A percentile compares a stretch with the other conserved stretches of the same genome.
Conservation (phyloP, 371 early-diverging fungal genomes). For the Lichtheimia ornata region DNA sequence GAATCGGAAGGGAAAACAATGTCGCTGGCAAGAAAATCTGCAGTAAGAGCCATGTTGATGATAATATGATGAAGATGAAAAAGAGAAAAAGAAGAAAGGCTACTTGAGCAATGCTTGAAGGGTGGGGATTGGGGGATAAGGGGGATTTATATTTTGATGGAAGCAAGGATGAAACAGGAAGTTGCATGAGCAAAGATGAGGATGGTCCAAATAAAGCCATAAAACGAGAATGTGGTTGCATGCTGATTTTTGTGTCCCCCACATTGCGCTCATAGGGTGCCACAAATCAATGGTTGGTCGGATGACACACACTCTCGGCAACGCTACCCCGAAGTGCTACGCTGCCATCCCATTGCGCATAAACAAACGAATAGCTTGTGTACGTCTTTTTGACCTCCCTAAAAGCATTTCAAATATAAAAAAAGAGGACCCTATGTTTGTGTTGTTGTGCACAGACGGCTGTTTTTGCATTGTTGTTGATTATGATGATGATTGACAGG, state of each 20-base stretch:
- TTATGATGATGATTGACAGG: too few relatives aligned
- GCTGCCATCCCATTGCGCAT: not conserved
- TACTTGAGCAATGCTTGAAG: not conserved
- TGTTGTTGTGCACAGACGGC: too few relatives aligned
- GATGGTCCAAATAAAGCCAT: conserved; percentile 1
- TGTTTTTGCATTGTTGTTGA: too few relatives aligned
- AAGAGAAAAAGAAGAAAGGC: conserved; percentile 8
- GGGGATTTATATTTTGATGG: too few relatives aligned
- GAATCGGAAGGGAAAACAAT: conserved; percentile 45
- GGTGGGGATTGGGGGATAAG: too few relatives aligned
- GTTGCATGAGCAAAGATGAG: too few relatives aligned
- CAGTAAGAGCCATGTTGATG: conserved; percentile 13
- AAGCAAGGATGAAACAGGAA: too few relatives aligned
- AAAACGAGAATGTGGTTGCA: not conserved
- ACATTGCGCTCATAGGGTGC: not conserved
- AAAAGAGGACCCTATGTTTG: too few relatives aligned
- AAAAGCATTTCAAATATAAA: too few relatives aligned
- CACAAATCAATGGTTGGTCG: not conserved
- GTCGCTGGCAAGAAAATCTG: conserved; percentile 34
- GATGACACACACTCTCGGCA: conserved; percentile 1
- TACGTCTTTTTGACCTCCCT: too few relatives aligned
- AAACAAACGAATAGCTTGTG: not conserved
- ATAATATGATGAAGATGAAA: too few relatives aligned
- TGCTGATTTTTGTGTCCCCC: conserved; percentile 1
- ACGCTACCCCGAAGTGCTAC: conserved; percentile 1